Percentiles rank a stretch among this genome's conserved stretches.
Evolutionary conservation across 225 moss, liverwort and hornwort species (phyloP).

Genomic region (Takakia lepidozioides): DNA sequence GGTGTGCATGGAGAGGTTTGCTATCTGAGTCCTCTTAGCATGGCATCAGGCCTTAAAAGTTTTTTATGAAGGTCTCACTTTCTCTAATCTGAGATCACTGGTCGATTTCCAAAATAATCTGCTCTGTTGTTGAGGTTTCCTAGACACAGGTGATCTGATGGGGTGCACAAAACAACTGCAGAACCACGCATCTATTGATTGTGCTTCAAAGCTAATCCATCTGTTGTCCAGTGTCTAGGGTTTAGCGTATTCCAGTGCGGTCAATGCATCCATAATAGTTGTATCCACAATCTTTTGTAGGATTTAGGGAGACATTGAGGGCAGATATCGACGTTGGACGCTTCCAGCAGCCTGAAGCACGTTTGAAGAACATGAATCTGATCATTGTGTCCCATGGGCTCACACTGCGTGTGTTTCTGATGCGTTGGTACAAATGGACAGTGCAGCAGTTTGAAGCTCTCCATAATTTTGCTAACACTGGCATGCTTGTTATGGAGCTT

Average conservation of each 20-base stretch:
- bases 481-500: constrained; percentile 57
- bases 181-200: background rate
- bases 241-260: background rate
- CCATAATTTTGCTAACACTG: constrained; percentile 51
- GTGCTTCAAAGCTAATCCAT: background rate
- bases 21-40: no score
- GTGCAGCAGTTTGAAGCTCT: constrained; percentile 52
- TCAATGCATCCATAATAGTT: background rate
- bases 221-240: background rate
- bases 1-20: background rate
- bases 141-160: no score
- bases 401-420: constrained; percentile 45
- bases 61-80: no score
- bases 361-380: constrained; percentile 43
- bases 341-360: constrained; percentile 38
- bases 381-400: constrained; percentile 53
- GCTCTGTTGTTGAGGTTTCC: no score
- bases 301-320: constrained; percentile 46
- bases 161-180: no score
- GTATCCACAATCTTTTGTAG: constrained; percentile 11
- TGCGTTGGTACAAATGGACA: constrained; percentile 63
- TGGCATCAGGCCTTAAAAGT: no score
- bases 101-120: no score
- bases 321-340: constrained; percentile 48
- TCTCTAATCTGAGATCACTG: no score